Percentiles rank a stretch among this genome's conserved stretches.
These are phyloP conservation scores for Trichosanthes truncata DNA, from an alignment of 306 rosid genomes.

Conservation along the genomic window DNA sequence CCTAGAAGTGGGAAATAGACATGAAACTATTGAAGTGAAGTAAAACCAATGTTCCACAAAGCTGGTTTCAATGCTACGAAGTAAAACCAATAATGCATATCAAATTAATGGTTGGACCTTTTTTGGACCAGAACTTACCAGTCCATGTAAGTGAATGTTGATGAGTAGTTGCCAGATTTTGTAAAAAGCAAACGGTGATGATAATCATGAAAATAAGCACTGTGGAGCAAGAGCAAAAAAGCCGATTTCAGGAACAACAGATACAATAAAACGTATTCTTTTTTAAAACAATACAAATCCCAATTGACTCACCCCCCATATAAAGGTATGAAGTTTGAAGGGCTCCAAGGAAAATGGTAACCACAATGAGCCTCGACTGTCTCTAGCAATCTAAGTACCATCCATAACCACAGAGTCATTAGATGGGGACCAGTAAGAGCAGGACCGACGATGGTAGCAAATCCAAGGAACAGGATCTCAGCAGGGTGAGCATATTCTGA, in stretches of 20 bases:
- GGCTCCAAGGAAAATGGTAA: slow-evolving; percentile 94
- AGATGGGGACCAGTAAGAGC: slow-evolving; percentile 96
- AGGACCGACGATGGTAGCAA: slow-evolving; percentile 91
- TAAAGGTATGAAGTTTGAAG: slow-evolving; percentile 75
- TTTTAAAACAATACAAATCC: neutral
- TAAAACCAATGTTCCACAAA: neutral
- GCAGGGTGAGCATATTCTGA: slow-evolving; percentile 98
- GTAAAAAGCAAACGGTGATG: slow-evolving; percentile 94
- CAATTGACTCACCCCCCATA: slow-evolving; percentile 76
- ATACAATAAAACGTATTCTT: neutral
- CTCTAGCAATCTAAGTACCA: slow-evolving; percentile 85
- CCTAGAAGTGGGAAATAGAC: neutral
- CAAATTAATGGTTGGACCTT: neutral
- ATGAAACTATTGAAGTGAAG: neutral
- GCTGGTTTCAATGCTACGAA: neutral
- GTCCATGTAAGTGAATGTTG: slow-evolving; percentile 93
- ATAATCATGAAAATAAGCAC: slow-evolving; percentile 95
- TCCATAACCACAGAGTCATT: slow-evolving; percentile 90
- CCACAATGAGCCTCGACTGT: slow-evolving; percentile 97
- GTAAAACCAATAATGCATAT: neutral
- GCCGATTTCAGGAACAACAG: slow-evolving; percentile 15
- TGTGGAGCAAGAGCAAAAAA: slow-evolving; percentile 19
- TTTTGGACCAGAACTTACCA: slow-evolving; percentile 29
- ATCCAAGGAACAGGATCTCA: slow-evolving; percentile 94
- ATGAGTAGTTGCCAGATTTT: slow-evolving; percentile 95